These are phyloP conservation scores for Exophiala sp. DNA, from an alignment of 2,329 filamentous ascomycete species.

Conservation along the genomic window DNA sequence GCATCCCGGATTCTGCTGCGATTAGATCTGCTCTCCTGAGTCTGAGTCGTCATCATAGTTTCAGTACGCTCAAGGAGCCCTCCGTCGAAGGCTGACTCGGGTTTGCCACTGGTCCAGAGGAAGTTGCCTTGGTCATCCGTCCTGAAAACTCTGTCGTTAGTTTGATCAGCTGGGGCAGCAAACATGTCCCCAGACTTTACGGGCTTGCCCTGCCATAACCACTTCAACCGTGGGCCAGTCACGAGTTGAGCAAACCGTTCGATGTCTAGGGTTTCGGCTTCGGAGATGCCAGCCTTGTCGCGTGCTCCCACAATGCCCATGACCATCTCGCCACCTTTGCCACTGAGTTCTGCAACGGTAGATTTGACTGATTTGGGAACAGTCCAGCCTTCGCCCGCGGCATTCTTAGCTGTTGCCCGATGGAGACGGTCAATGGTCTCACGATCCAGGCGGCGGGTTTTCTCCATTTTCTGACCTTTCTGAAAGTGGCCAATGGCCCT, in stretches of 20 bases:
- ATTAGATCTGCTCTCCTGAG: constrained; percentile 14
- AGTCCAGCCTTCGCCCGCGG: constrained; percentile 83
- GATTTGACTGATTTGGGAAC: constrained; percentile 94
- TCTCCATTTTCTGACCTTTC: constrained; percentile 76
- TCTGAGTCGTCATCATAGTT: constrained; percentile 18
- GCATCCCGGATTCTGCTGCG: constrained; percentile 21
- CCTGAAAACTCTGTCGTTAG: constrained; percentile 41
- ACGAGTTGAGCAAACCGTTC: constrained; percentile 76
- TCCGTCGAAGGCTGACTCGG: constrained; percentile 16
- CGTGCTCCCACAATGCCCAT: constrained; percentile 88
- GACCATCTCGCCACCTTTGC: constrained; percentile 89
- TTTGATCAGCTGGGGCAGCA: constrained; percentile 19
- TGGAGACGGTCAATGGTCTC: constrained; percentile 79
- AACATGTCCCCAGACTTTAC: constrained; percentile 54
- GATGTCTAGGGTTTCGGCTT: constrained; percentile 87
- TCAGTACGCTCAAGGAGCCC: constrained; percentile 20
- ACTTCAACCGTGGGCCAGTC: constrained; percentile 80
- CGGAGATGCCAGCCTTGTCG: constrained; percentile 84
- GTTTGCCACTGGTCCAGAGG: constrained; percentile 40
- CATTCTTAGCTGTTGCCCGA: constrained; percentile 81
- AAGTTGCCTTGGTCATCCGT: constrained; percentile 46
- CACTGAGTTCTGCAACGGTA: constrained; percentile 87
- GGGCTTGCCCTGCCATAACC: constrained; percentile 91
- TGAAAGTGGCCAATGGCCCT: constrained; percentile 84
- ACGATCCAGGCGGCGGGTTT: constrained; percentile 75